Evolutionary conservation across 768 basidiomycete species (phyloP).

Genomic region (Fibroporia radiculosa): DNA sequence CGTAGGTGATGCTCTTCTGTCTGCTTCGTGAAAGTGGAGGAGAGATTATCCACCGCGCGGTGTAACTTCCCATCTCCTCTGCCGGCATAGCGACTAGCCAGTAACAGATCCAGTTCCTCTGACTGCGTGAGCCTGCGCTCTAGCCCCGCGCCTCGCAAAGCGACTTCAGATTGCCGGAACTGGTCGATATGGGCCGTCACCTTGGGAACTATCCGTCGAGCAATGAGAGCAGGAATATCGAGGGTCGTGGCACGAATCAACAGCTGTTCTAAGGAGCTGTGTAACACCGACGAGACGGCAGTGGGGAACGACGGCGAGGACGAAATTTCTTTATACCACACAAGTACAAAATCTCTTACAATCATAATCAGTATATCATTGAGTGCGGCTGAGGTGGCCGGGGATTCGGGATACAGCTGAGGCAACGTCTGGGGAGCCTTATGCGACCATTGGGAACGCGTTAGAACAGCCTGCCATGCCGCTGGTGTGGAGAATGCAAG

Average conservation of each 20-base stretch:
- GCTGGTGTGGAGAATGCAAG: conserved; percentile 87
- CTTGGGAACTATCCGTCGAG: conserved; percentile 82
- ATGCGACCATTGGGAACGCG: conserved; percentile 85
- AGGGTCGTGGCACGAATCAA: conserved; percentile 47
- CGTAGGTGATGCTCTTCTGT: conserved; percentile 84
- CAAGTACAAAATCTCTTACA: conserved; percentile 79
- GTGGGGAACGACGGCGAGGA: conserved; percentile 83
- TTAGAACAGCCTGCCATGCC: conserved; percentile 89
- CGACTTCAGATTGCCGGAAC: conserved; percentile 84
- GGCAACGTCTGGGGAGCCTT: conserved; percentile 59
- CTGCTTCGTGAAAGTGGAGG: conserved; percentile 83
- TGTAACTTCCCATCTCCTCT: conserved; percentile 64
- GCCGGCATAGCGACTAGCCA: conserved; percentile 75
- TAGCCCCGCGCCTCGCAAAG: conserved; percentile 73
- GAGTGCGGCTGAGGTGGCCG: conserved; percentile 59
- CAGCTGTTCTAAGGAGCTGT: conserved; percentile 53
- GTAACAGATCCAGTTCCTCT: conserved; percentile 79
- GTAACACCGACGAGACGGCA: conserved; percentile 71
- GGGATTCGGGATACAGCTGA: conserved; percentile 56
- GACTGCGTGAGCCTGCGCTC: conserved; percentile 82
- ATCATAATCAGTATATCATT: conserved; percentile 78
- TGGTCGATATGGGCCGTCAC: conserved; percentile 85
- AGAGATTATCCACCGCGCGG: conserved; percentile 80
- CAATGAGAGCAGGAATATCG: conserved; percentile 70
- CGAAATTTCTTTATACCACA: conserved; percentile 87